phyloP scores from a whole-genome alignment of 768 basidiomycete species.

The Leccinum longicurvipes region DNA sequence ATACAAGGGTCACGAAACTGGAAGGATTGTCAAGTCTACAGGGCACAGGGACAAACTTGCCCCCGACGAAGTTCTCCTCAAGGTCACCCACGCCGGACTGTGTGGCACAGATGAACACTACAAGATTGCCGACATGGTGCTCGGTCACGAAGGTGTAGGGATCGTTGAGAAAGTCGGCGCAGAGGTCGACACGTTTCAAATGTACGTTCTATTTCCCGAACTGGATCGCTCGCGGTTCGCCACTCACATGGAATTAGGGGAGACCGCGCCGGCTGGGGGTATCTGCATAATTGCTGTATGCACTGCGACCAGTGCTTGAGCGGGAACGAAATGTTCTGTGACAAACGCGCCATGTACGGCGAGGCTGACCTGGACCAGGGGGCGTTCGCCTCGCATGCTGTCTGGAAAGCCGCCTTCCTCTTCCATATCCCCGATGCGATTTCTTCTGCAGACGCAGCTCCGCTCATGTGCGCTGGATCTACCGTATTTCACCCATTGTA shows the following conservation, averaged over 20 bases:
- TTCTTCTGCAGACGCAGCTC: conserved; percentile 30
- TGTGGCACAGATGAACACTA: conserved; percentile 40
- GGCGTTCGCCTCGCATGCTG: conserved; percentile 34
- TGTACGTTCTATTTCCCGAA: conserved; percentile 19
- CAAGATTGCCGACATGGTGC: conserved; percentile 31
- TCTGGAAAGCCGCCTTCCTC: conserved; percentile 34
- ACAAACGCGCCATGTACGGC: conserved; percentile 25
- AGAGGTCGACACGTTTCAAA: conserved; percentile 32
- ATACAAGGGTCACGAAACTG: conserved; percentile 28
- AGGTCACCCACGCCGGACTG: conserved; percentile 34
- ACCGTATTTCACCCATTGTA: conserved; percentile 32
- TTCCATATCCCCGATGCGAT: conserved; percentile 34
- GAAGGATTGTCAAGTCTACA: conserved; percentile 18
- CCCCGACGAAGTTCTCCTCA: conserved; percentile 29
- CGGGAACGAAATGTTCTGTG: conserved; percentile 31
- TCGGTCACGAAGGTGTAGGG: conserved; percentile 40
- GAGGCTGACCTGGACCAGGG: conserved; percentile 29
- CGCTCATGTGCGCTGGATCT: conserved; percentile 37
- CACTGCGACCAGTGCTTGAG: conserved; percentile 33
- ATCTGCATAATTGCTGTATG: conserved; percentile 31
- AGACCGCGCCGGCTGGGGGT: conserved; percentile 38
- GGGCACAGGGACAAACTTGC: conserved; percentile 17
- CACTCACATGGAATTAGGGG: conserved; percentile 21
- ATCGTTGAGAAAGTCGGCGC: conserved; percentile 32
- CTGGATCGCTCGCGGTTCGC: background rate